A percentile compares a stretch with the other conserved stretches of the same genome.
phyloP scores from a whole-genome alignment of 345 rosid genomes.

The Boechera divaricarpa region DNA sequence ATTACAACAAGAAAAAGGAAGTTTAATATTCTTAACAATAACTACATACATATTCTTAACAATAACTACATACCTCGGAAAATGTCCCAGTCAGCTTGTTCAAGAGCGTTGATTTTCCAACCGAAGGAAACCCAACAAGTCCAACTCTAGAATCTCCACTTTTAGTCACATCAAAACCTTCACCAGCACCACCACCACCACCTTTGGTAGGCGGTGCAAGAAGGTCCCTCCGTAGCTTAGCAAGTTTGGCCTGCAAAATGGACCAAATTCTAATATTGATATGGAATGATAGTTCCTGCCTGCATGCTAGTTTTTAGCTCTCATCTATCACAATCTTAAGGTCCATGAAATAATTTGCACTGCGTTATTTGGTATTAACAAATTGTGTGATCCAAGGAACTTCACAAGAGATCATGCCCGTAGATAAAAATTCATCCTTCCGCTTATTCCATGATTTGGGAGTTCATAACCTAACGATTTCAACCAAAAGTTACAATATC shows the following conservation, averaged over 20 bases:
- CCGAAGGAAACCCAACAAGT: conserved; percentile 93
- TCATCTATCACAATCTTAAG: neutral
- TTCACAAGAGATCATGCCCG: neutral
- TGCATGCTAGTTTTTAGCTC: neutral
- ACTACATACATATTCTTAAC: conserved; percentile 45
- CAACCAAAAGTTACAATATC: neutral
- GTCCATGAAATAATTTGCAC: neutral
- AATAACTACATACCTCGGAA: conserved; percentile 72
- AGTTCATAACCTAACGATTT: neutral
- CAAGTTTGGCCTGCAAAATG: conserved; percentile 83
- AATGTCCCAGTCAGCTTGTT: conserved; percentile 93
- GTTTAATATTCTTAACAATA: neutral
- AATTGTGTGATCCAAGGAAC: neutral
- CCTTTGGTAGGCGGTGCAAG: conserved; percentile 92
- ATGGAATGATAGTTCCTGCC: neutral
- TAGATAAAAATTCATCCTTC: neutral
- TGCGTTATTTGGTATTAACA: neutral
- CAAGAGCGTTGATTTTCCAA: conserved; percentile 97
- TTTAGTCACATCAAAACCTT: conserved; percentile 98
- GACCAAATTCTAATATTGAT: neutral
- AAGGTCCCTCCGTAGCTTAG: conserved; percentile 90
- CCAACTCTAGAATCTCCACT: conserved; percentile 99
- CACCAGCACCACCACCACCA: conserved; percentile 84
- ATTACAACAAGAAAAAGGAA: conserved; percentile 4
- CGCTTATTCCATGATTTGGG: neutral